Conservation (phyloP, 1,139 yeast genomes). For the Pichia norvegensis region DNA sequence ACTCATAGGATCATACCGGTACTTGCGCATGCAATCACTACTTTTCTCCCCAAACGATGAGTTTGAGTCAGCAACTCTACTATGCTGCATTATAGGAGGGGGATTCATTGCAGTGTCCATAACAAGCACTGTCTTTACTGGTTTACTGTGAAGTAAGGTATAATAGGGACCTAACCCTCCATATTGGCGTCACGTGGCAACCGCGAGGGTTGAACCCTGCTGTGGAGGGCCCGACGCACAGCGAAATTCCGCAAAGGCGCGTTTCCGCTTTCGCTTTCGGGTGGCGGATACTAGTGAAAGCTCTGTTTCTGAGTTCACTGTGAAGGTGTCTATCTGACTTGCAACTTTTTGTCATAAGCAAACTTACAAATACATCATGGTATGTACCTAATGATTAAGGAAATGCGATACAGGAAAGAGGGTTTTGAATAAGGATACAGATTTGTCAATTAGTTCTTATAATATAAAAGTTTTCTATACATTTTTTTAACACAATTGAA, state of each 20-base stretch:
- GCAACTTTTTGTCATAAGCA: not conserved
- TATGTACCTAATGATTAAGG: slow-evolving; percentile 5
- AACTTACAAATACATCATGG: slow-evolving; percentile 13
- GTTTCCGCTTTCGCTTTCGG: not conserved
- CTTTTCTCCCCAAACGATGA: not conserved
- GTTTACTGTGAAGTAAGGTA: not conserved
- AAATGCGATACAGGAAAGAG: not conserved
- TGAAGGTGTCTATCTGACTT: not conserved
- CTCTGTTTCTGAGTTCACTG: not conserved
- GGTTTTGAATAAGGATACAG: not conserved
- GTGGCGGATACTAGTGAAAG: not conserved
- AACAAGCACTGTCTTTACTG: not conserved
- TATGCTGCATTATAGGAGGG: slow-evolving; percentile 2
- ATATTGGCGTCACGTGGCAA: not conserved
- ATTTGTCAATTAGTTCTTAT: no score
- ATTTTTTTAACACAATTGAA: no score
- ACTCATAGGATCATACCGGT: slow-evolving; percentile 1
- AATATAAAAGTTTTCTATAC: no score
- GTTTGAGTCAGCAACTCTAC: slow-evolving; percentile 1
- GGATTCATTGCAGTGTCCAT: slow-evolving; percentile 3
- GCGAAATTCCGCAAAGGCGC: not conserved
- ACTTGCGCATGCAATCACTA: not conserved
- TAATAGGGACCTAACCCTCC: not conserved
- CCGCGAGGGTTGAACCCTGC: not conserved
- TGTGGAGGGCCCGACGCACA: not conserved